phyloP scores from a whole-genome alignment of 2,329 filamentous ascomycete species.

The Botrytis hyacinthi region DNA sequence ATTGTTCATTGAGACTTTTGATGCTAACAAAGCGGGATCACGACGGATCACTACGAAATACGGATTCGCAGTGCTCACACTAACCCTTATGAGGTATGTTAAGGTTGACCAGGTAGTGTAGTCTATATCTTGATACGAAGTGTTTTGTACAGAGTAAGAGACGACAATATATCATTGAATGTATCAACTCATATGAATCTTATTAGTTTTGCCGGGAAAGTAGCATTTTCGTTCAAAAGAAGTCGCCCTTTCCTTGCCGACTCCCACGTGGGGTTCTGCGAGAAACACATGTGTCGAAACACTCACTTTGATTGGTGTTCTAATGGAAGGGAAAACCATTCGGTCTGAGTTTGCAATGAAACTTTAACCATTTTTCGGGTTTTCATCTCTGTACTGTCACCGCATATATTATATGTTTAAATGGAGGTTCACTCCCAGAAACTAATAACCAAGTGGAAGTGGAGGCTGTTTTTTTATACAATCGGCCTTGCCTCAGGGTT shows the following conservation, averaged over 20 bases:
- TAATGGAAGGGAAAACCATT: background rate
- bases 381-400: background rate
- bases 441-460: background rate
- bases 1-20: background rate
- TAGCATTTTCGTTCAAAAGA: background rate
- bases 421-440: background rate
- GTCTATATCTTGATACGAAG: background rate
- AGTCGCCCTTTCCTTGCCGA: background rate
- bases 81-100: background rate
- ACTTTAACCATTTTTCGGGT: background rate
- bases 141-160: background rate
- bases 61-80: background rate
- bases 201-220: background rate
- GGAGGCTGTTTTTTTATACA: background rate
- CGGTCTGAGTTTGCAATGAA: background rate
- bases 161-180: background rate
- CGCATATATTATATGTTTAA: background rate
- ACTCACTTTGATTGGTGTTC: conserved; percentile 3
- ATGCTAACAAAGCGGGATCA: background rate
- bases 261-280: background rate
- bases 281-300: conserved; percentile 13
- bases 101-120: too few species aligned
- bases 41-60: conserved; percentile 6
- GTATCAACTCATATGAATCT: background rate
- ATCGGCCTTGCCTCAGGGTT: background rate